Evolutionary conservation across 2,329 filamentous ascomycete genomes (phyloP).

Genomic region (Zymoseptoria tritici): DNA sequence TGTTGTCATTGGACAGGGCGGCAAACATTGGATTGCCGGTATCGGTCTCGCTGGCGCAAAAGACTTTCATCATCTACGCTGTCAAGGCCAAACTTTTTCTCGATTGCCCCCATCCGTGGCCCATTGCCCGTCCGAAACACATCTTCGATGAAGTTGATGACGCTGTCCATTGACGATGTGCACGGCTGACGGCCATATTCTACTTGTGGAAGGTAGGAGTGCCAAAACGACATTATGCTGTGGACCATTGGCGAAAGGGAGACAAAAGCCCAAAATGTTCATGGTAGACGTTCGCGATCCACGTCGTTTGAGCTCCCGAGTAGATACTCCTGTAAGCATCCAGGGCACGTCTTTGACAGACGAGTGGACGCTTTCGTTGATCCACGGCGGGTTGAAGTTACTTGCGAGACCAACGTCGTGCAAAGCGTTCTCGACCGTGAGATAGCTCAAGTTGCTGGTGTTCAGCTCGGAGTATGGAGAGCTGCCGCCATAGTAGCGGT

Average conservation of each 20-base stretch:
- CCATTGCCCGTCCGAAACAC: background rate
- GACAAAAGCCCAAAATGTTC: constrained; percentile 54
- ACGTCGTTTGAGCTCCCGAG: constrained; percentile 48
- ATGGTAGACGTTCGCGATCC: constrained; percentile 47
- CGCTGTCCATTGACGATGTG: background rate
- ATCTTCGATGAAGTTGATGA: background rate
- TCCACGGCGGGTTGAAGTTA: constrained; percentile 30
- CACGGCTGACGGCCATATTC: background rate
- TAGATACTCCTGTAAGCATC: constrained; percentile 52
- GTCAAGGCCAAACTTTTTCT: background rate
- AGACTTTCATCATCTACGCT: background rate
- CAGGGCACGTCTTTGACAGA: constrained; percentile 48
- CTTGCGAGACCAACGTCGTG: constrained; percentile 35
- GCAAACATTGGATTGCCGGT: constrained; percentile 41
- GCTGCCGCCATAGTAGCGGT: constrained; percentile 53
- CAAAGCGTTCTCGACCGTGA: constrained; percentile 48
- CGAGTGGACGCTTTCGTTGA: constrained; percentile 30
- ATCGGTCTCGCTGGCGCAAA: background rate
- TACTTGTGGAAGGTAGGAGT: background rate
- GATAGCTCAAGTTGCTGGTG: constrained; percentile 45
- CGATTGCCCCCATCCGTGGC: background rate
- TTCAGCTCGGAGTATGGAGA: constrained; percentile 46
- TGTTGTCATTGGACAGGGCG: constrained; percentile 42
- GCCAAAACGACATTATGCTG: background rate
- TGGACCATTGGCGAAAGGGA: background rate